These are phyloP conservation scores for Myxozyma monticola DNA, from an alignment of 805 yeast species.

Conservation along the genomic window DNA sequence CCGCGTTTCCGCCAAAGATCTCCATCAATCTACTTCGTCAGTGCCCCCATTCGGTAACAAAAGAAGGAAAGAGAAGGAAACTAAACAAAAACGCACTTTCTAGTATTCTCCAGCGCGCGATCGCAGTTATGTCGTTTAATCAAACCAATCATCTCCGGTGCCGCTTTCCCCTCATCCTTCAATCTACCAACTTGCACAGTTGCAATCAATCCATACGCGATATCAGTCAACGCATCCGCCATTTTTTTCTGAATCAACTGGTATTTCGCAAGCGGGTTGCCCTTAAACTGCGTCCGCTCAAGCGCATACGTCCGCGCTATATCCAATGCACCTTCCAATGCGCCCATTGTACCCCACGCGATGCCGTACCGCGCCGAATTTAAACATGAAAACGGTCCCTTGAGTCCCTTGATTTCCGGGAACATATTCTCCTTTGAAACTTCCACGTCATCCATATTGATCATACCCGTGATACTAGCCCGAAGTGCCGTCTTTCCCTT, in stretches of 20 bases:
- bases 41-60: background rate
- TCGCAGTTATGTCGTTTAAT: constrained; percentile 48
- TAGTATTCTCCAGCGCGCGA: constrained; percentile 42
- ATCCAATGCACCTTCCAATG: constrained; percentile 44
- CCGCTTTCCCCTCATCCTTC: constrained; percentile 41
- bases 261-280: constrained; percentile 43
- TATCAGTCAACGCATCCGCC: constrained; percentile 47
- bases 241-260: constrained; percentile 47
- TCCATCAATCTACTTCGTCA: constrained; percentile 42
- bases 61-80: background rate
- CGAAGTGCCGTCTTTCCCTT: constrained; percentile 43
- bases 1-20: constrained; percentile 48
- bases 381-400: constrained; percentile 49
- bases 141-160: constrained; percentile 48
- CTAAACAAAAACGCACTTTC: constrained; percentile 32
- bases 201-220: constrained; percentile 43
- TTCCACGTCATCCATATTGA: constrained; percentile 46
- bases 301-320: constrained; percentile 43
- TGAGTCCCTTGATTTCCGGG: constrained; percentile 43
- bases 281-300: constrained; percentile 44
- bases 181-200: constrained; percentile 46
- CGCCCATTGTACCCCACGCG: constrained; percentile 49
- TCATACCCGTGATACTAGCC: constrained; percentile 48
- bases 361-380: constrained; percentile 48
- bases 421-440: constrained; percentile 47